phyloP scores from a whole-genome alignment of 2,329 filamentous ascomycete species.

The Hypomyces perniciosus region DNA sequence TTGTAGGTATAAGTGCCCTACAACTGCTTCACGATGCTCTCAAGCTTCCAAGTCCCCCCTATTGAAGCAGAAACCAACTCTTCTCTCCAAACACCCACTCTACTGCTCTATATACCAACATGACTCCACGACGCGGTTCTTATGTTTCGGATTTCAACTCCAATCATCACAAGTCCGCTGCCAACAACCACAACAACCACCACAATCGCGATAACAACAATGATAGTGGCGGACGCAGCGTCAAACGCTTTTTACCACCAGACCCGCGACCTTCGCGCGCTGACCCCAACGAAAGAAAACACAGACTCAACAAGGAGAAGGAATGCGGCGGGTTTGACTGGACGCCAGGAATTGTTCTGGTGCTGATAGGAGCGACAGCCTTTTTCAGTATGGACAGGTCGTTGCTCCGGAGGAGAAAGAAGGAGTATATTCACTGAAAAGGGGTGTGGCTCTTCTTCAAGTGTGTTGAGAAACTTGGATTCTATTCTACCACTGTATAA shows the following conservation, averaged over 20 bases:
- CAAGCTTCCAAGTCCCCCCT: too few relatives aligned
- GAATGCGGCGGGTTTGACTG: slow-evolving; percentile 11
- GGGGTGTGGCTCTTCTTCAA: background rate
- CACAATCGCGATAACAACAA: background rate
- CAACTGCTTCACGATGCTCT: too few relatives aligned
- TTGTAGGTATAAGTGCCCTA: too few relatives aligned
- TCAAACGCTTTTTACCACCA: background rate
- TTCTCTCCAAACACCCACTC: too few relatives aligned
- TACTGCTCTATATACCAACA: too few relatives aligned
- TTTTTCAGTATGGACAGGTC: slow-evolving; percentile 11
- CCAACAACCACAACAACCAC: background rate
- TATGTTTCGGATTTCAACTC: too few relatives aligned
- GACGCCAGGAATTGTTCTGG: slow-evolving; percentile 9
- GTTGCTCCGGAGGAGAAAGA: slow-evolving; percentile 6
- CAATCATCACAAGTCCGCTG: background rate
- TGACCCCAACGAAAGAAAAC: slow-evolving; percentile 4
- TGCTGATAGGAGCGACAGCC: slow-evolving; percentile 10
- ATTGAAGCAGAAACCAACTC: too few relatives aligned
- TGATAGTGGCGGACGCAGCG: background rate
- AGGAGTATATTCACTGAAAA: background rate
- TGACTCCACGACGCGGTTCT: too few relatives aligned
- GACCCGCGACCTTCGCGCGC: slow-evolving; percentile 6
- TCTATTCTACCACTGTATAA: too few relatives aligned
- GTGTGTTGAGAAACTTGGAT: too few relatives aligned
- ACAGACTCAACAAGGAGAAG: slow-evolving; percentile 7